phyloP scores from a whole-genome alignment of 176 grass and related monocot species.

The Eragrostis nindensis region DNA sequence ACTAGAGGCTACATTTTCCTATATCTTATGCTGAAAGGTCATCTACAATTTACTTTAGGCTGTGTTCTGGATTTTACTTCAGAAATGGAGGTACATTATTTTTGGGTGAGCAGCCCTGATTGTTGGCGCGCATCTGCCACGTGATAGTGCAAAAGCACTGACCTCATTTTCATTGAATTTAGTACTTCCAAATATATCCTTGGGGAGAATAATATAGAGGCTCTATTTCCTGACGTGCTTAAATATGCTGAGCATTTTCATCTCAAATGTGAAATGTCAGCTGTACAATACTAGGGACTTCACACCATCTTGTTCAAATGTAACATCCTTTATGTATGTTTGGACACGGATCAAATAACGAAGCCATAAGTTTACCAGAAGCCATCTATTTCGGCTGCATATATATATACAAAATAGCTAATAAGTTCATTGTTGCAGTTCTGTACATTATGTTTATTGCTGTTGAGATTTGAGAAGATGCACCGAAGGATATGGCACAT shows the following conservation, averaged over 20 bases:
- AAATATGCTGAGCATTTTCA: constrained; percentile 19
- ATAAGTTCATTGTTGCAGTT: background rate
- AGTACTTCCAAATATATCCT: background rate
- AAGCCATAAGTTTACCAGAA: background rate
- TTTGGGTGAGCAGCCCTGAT: constrained; percentile 17
- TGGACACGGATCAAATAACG: constrained; percentile 16
- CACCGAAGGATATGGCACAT: background rate
- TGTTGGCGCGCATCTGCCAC: constrained; percentile 15
- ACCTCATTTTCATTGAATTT: constrained; percentile 12
- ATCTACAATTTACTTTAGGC: constrained; percentile 31
- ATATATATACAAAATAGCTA: no score
- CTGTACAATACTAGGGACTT: background rate
- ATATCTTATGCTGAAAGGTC: constrained; percentile 5
- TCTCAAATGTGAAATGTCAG: constrained; percentile 8
- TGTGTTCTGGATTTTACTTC: constrained; percentile 5
- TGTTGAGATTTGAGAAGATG: no score
- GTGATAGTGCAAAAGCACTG: background rate
- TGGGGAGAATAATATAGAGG: background rate
- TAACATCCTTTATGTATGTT: constrained; percentile 2
- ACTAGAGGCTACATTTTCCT: constrained; percentile 48
- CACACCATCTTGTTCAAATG: background rate
- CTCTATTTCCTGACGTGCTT: constrained; percentile 1
- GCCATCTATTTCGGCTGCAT: background rate
- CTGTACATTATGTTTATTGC: background rate
- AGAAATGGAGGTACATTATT: constrained; percentile 25